A percentile compares a stretch with the other conserved stretches of the same genome.
Conservation (phyloP, 495 filamentous ascomycete species). For the Aspergillus steynii region DNA sequence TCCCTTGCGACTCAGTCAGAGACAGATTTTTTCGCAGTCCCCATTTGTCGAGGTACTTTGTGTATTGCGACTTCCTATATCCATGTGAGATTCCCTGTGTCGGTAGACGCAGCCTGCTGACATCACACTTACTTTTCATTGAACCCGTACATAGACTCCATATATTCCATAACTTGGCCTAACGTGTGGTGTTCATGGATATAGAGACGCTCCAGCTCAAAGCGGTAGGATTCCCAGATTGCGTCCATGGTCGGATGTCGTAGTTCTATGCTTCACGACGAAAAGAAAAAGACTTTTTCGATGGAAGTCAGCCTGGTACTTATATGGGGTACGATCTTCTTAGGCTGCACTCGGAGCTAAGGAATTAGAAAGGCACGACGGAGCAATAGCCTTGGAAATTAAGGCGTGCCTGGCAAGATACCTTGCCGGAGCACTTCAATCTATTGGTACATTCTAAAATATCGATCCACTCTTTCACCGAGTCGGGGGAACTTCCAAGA, state of each 20-base stretch:
- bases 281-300: background rate
- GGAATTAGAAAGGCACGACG: too few species aligned
- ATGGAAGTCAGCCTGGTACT: background rate
- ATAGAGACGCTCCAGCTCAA: slow-evolving; percentile 36
- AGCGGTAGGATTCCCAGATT: slow-evolving; percentile 13
- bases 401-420: too few species aligned
- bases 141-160: slow-evolving; percentile 39
- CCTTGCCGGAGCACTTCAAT: too few species aligned
- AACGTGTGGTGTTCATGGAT: slow-evolving; percentile 41
- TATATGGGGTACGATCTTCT: too few species aligned
- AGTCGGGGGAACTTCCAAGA: too few species aligned
- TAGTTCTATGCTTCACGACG: background rate
- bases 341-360: too few species aligned
- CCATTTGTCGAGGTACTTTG: slow-evolving; percentile 10
- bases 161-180: slow-evolving; percentile 39
- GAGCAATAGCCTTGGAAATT: too few species aligned
- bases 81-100: background rate
- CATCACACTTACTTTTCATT: slow-evolving; percentile 36
- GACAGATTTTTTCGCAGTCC: slow-evolving; percentile 14
- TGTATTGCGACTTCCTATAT: slow-evolving; percentile 13
- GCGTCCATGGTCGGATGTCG: slow-evolving; percentile 11
- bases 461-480: too few species aligned
- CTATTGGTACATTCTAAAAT: too few species aligned
- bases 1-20: background rate
- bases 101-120: background rate